Base-by-base conservation (phyloP, 2,329 filamentous ascomycete genomes). In the Nothophaeocryptopus gaeumannii region DNA sequence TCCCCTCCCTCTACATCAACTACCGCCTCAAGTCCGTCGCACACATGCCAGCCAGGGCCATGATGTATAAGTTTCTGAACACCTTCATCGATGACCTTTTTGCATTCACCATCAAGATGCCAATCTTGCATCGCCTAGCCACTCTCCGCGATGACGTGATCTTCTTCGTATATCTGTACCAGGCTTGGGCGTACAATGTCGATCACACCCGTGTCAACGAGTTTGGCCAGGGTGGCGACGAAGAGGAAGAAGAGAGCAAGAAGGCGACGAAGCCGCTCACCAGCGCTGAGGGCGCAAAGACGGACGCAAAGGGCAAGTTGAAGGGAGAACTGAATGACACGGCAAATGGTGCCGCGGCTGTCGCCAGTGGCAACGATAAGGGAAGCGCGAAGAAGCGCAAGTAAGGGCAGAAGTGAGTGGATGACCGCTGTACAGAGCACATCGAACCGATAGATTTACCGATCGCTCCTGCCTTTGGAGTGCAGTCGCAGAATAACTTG, bases 31-130 rank as follows among this genome's bases (percentile, higher is more conserved):
- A 82, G 70, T 80, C 76, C 60, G 89, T 97, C 31, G 93, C 93
- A 9, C 93, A 99, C 73, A 96, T 99, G 92, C 91, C 93, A 1
- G 89, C 80, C 60, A 92, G 89, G 74, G 90, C 93, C 40, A 93
- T 99, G 89, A 92, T 85, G 70, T 96, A 96, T 81, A 96, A 97
- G 75, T 96, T 96, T 73, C 76, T 97, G 58, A 96, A 97, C 75
- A 97, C 93, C 5, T 99, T 99, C 70, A 97, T 99, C 69, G 93
- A 99, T 71, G 93, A 99, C 67, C 78, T 99, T 30, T 99, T 99
- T 67, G 93, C 93, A 2, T 99, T 97, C 66, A 99, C 93, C 34
- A 96, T 99, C 76, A 97, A 97, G 76, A 99, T 99, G 93, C 93
- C 93, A 0, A 83, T 91, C 55, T 78, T 99, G 44, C 93, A 99